phyloP scores from a whole-genome alignment of 371 early-diverging fungal genomes.

The Sporodiniella umbellata region DNA sequence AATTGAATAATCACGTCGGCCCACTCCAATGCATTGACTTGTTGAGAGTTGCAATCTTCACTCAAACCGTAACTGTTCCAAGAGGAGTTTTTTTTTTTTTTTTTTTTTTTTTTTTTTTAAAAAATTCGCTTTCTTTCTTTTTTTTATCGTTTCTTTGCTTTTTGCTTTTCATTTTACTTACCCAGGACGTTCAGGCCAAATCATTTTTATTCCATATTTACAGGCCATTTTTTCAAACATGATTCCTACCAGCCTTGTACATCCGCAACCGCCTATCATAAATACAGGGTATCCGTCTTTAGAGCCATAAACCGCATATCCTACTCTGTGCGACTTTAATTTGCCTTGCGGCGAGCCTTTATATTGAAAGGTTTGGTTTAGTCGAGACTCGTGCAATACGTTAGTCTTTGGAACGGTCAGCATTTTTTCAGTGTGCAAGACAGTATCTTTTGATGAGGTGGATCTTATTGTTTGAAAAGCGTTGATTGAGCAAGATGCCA shows the following conservation, averaged over 20 bases:
- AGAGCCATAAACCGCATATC: conserved; percentile 47
- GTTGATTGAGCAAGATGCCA: not conserved
- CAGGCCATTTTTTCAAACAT: conserved; percentile 49
- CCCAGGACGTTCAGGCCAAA: conserved; percentile 55
- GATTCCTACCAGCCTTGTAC: conserved; percentile 46
- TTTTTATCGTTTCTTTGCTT: no score
- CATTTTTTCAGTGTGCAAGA: not conserved
- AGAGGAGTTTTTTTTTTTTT: not conserved
- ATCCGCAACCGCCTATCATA: conserved; percentile 49
- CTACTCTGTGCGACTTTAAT: conserved; percentile 33
- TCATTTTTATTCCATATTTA: conserved; percentile 32
- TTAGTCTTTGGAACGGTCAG: conserved; percentile 20
- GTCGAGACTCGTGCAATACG: conserved; percentile 31
- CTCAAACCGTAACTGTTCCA: conserved; percentile 44
- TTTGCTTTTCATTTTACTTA: conserved; percentile 10
- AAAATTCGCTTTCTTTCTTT: no score
- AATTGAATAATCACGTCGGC: conserved; percentile 45
- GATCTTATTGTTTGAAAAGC: conserved; percentile 5
- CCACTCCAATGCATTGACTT: conserved; percentile 45
- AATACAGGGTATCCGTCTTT: conserved; percentile 34
- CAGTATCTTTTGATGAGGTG: not conserved
- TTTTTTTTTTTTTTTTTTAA: not conserved
- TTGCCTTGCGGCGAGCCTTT: conserved; percentile 11
- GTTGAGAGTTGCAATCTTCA: conserved; percentile 36
- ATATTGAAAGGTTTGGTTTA: conserved; percentile 43